Evolutionary conservation across 176 grass and related monocot species (phyloP).

Genomic region (Aegilops sharonensis): DNA sequence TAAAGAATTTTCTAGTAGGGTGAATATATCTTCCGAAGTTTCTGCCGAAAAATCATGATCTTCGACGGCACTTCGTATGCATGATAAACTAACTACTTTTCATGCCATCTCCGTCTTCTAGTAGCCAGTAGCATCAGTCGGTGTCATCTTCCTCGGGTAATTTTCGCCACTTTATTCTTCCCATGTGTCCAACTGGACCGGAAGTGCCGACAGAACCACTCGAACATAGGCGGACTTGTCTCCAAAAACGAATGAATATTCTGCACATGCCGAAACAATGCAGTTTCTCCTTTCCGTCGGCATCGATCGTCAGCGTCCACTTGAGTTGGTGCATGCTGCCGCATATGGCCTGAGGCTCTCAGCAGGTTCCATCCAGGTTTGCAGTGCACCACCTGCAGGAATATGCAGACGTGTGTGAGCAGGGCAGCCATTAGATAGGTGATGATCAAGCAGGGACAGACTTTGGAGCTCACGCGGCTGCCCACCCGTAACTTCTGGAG

Average conservation of each 20-base stretch:
- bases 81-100: background rate
- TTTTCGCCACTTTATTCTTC: constrained; percentile 32
- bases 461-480: constrained; percentile 17
- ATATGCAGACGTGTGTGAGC: background rate
- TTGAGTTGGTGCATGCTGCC: constrained; percentile 1
- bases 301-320: constrained; percentile 22
- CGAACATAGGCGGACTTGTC: background rate
- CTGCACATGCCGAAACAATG: constrained; percentile 15
- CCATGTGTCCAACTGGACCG: background rate
- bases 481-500: constrained; percentile 56
- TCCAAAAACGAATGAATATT: constrained; percentile 23
- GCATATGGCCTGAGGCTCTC: constrained; percentile 2
- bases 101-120: background rate
- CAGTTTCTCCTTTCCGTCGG: background rate
- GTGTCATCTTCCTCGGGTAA: background rate
- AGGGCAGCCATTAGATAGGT: background rate
- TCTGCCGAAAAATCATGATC: background rate
- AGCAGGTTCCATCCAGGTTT: background rate
- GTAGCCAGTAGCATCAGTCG: background rate
- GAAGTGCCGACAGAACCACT: constrained; percentile 13
- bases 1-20: background rate
- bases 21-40: background rate
- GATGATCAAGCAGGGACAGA: background rate
- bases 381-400: background rate
- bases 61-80: background rate